Evolutionary conservation across 106 monocot genomes (phyloP).

Genomic region (Vanilla planifolia): DNA sequence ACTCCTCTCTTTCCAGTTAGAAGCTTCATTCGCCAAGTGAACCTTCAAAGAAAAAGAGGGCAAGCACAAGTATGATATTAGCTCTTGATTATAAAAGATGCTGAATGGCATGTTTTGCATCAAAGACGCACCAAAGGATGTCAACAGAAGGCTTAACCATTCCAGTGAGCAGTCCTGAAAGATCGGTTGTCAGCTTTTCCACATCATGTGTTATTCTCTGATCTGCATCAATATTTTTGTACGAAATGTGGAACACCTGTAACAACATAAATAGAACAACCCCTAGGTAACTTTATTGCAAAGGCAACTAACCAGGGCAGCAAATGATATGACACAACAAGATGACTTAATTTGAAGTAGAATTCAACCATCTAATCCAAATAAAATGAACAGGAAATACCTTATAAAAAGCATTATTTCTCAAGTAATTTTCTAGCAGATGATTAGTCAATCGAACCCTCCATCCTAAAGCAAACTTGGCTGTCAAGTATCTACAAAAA

Average conservation of each 20-base stretch:
- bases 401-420: constrained; percentile 94
- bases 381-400: constrained; percentile 19
- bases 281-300: background rate
- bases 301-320: background rate
- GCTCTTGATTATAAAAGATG: background rate
- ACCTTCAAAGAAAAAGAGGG: constrained; percentile 33
- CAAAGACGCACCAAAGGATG: constrained; percentile 80
- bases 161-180: constrained; percentile 89
- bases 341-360: constrained; percentile 2
- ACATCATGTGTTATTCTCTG: constrained; percentile 93
- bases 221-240: constrained; percentile 86
- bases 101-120: background rate
- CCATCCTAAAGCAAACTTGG: constrained; percentile 92
- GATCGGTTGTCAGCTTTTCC: constrained; percentile 83
- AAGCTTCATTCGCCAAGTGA: constrained; percentile 98
- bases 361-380: background rate
- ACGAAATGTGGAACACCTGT: constrained; percentile 82
- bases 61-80: background rate
- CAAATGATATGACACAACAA: background rate
- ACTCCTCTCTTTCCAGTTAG: constrained; percentile 91
- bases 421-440: constrained; percentile 73
- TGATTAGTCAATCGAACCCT: constrained; percentile 87
- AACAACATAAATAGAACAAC: constrained; percentile 14
- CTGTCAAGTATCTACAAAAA: constrained; percentile 64
- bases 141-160: constrained; percentile 97